phyloP scores from a whole-genome alignment of 225 moss, liverwort and hornwort genomes.

The Bryum argenteum region DNA sequence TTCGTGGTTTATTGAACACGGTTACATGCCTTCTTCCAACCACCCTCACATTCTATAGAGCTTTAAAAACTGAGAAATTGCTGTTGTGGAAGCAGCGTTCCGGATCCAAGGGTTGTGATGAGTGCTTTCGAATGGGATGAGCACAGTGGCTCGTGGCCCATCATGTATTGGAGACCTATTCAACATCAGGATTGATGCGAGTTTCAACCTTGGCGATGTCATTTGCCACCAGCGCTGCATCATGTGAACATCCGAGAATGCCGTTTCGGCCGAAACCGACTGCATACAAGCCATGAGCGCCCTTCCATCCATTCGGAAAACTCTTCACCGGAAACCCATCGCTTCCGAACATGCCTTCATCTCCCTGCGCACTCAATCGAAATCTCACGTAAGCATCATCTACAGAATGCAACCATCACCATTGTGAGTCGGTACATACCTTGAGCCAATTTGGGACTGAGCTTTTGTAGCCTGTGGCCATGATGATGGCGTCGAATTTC shows the following conservation, averaged over 20 bases:
- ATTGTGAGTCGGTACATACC: conserved; percentile 21
- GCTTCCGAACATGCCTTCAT: conserved; percentile 3
- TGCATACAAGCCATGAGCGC: conserved; percentile 24
- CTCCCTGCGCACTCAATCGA: conserved; percentile 21
- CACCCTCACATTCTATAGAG: neutral
- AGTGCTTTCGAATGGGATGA: neutral
- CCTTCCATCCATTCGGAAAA: conserved; percentile 42
- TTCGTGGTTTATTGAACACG: neutral
- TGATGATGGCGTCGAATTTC: conserved; percentile 44
- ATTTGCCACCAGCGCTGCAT: conserved; percentile 33
- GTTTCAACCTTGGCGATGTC: conserved; percentile 32
- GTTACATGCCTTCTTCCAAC: neutral
- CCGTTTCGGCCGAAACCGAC: conserved; percentile 42
- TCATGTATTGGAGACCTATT: neutral
- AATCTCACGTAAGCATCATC: neutral
- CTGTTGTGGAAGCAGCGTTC: neutral
- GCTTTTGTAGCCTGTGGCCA: conserved; percentile 56
- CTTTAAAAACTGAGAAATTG: no score
- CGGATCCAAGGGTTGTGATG: neutral
- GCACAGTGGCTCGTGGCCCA: no score
- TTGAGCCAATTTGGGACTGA: conserved; percentile 42
- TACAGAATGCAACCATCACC: neutral
- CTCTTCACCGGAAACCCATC: conserved; percentile 27
- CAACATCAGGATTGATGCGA: neutral
- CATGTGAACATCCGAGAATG: conserved; percentile 37